Evolutionary conservation across 1,284 basidiomycete genomes (phyloP).

Genomic region (Fomes fomentarius): DNA sequence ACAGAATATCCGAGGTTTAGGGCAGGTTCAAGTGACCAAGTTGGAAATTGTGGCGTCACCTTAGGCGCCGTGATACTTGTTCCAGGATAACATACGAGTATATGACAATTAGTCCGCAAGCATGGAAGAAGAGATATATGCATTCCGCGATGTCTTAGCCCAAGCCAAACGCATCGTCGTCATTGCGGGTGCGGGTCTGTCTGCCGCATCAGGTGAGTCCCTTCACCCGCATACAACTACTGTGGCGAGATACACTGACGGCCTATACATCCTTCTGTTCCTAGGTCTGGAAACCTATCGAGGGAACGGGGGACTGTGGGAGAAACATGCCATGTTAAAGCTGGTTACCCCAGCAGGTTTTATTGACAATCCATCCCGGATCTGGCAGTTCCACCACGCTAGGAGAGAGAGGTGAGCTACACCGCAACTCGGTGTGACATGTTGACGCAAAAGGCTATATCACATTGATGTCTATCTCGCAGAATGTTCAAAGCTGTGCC

Average conservation of each 20-base stretch:
- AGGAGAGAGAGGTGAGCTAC: conserved; percentile 47
- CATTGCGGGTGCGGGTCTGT: conserved; percentile 59
- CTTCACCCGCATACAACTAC: too few relatives aligned
- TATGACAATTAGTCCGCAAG: too few relatives aligned
- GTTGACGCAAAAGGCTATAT: background rate
- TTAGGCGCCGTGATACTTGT: too few relatives aligned
- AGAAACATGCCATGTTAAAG: conserved; percentile 52
- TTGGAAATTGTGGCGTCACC: too few relatives aligned
- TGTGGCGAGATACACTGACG: too few relatives aligned
- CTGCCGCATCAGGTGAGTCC: conserved; percentile 50
- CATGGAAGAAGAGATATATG: background rate
- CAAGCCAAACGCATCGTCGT: conserved; percentile 47
- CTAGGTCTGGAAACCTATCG: conserved; percentile 60
- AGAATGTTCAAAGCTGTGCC: conserved; percentile 50
- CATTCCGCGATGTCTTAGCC: conserved; percentile 29
- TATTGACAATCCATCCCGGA: conserved; percentile 47
- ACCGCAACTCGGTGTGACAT: background rate
- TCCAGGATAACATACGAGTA: too few relatives aligned
- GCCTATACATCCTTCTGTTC: too few relatives aligned
- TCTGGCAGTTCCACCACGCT: conserved; percentile 67
- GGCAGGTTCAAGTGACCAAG: too few relatives aligned
- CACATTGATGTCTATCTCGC: background rate
- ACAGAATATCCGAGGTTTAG: too few relatives aligned
- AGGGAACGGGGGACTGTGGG: conserved; percentile 59
- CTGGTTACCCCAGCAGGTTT: conserved; percentile 62